Evolutionary conservation across 2,329 filamentous ascomycete genomes (phyloP).

Genomic region (Colletotrichum orbiculare): DNA sequence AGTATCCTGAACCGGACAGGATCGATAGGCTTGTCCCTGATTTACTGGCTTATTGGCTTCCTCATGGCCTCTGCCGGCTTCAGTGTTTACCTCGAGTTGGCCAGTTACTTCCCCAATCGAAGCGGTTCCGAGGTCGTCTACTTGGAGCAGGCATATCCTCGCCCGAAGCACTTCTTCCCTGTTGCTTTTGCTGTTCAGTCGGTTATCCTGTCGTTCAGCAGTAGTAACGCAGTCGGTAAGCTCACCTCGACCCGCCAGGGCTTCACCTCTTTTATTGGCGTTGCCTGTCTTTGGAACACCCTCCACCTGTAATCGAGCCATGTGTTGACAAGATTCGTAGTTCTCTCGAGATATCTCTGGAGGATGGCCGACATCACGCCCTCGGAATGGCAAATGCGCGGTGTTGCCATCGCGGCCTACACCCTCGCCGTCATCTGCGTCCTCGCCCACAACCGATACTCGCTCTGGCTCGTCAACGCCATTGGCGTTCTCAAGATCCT

Average conservation of each 20-base stretch:
- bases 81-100: slow-evolving; percentile 71
- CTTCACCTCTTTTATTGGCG: rapidly evolving
- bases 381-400: slow-evolving; percentile 73
- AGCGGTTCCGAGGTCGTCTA: slow-evolving; percentile 76
- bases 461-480: slow-evolving; percentile 64
- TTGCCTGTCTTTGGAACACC: neutral
- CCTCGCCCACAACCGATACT: slow-evolving; percentile 67
- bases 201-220: slow-evolving; percentile 73
- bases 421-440: slow-evolving; percentile 66
- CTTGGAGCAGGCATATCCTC: slow-evolving; percentile 74
- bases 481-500: slow-evolving; percentile 70
- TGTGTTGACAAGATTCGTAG: slow-evolving; percentile 42
- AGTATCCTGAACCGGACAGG: slow-evolving; percentile 69
- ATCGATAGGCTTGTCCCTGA: slow-evolving; percentile 69
- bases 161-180: slow-evolving; percentile 72
- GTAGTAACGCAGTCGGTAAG: slow-evolving; percentile 69
- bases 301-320: neutral
- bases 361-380: slow-evolving; percentile 62
- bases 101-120: slow-evolving; percentile 73
- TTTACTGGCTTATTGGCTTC: slow-evolving; percentile 74
- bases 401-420: slow-evolving; percentile 73
- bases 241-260: neutral
- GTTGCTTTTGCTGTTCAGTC: slow-evolving; percentile 73
- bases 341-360: slow-evolving; percentile 73
- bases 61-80: slow-evolving; percentile 67